Base-by-base conservation (phyloP, 306 rosid genomes). In the Citrullus colocynthis region DNA sequence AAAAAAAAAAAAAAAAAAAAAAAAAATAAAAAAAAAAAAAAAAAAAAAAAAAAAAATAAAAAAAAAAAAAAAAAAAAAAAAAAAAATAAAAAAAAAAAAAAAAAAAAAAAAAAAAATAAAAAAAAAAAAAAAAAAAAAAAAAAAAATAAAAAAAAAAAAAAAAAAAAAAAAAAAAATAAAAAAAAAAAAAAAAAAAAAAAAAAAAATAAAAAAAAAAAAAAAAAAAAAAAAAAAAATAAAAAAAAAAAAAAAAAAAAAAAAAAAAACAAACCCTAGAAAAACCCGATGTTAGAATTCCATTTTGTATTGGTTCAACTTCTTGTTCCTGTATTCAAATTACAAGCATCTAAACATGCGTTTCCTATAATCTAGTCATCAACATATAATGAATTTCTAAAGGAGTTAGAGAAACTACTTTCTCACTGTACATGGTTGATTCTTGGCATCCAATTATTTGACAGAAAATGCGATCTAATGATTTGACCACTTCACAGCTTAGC, bases 401-500 rank as follows among this genome's bases (percentile, higher is more conserved):
- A 48, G 24, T 52, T 52, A 54, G 24, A 30, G 14, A 72, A 48
- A 30, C 39, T 15, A 70, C 37, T 70, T 70, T 72, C 60, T 48
- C 24, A 45, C 7, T n/a, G 37, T 24, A 20, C 57, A 44, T 4
- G 41, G 42, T 49, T 41, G 55, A 66, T n/a, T 42, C 16, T 41
- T 39, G 6, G 32, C 58, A 24, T 45, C 36, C 75, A 42, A 70
- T 21, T 13, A 70, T 70, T 67, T 67, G 74, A 67, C 34, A 67
- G 54, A 5, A 45, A 16, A 45, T 3, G 17, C 13, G 5, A n/a
- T 67, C 57, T 21, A 70, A 13, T 12, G 18, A 45, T 20, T 18
- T 70, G 12, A 70, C 34, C 75, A 70, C 57, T 69, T 42, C n/a
- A 42, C 56, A 70, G 15, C 75, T 70, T 45, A 70, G 57, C 75